These are phyloP conservation scores for Paecilomyces formosus DNA, from an alignment of 2,329 filamentous ascomycete genomes.

Conservation along the genomic window DNA sequence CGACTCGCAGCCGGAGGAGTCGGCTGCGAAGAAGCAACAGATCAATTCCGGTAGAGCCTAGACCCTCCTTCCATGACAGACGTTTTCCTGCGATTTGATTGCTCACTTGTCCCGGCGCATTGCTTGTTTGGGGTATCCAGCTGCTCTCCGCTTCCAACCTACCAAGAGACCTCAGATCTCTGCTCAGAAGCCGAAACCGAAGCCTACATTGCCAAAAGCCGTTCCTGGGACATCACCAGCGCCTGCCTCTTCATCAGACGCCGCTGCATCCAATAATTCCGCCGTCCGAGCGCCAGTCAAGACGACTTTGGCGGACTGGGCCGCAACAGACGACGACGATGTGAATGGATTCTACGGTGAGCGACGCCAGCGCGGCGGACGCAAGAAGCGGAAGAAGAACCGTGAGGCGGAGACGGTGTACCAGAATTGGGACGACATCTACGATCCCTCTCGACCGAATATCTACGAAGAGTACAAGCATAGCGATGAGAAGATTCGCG, in stretches of 20 bases:
- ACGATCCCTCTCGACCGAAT: conserved; percentile 75
- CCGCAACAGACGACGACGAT: conserved; percentile 72
- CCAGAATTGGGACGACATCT: conserved; percentile 84
- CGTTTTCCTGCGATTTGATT: conserved; percentile 22
- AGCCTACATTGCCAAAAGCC: conserved; percentile 51
- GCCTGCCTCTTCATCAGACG: conserved; percentile 17
- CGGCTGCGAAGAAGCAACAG: conserved; percentile 56
- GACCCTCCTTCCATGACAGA: conserved; percentile 23
- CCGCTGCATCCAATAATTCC: conserved; percentile 18
- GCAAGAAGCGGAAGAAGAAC: conserved; percentile 71
- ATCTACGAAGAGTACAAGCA: conserved; percentile 77
- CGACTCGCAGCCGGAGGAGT: conserved; percentile 42
- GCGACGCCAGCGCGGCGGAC: conserved; percentile 67
- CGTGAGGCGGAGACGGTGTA: conserved; percentile 50
- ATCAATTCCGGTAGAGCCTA: conserved; percentile 54
- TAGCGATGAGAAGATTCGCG: conserved; percentile 74
- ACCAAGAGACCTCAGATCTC: conserved; percentile 68
- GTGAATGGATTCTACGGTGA: conserved; percentile 58
- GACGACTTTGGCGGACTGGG: conserved; percentile 74
- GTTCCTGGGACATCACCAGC: conserved; percentile 9
- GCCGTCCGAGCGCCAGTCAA: conserved; percentile 48
- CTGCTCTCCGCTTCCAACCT: conserved; percentile 76
- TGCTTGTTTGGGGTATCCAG: conserved; percentile 28
- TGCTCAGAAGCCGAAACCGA: conserved; percentile 54
- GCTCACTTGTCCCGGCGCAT: conserved; percentile 40